A percentile compares a stretch with the other conserved stretches of the same genome.
phyloP scores from a whole-genome alignment of 208 protist species.

The Wallacemonas sp. region DNA sequence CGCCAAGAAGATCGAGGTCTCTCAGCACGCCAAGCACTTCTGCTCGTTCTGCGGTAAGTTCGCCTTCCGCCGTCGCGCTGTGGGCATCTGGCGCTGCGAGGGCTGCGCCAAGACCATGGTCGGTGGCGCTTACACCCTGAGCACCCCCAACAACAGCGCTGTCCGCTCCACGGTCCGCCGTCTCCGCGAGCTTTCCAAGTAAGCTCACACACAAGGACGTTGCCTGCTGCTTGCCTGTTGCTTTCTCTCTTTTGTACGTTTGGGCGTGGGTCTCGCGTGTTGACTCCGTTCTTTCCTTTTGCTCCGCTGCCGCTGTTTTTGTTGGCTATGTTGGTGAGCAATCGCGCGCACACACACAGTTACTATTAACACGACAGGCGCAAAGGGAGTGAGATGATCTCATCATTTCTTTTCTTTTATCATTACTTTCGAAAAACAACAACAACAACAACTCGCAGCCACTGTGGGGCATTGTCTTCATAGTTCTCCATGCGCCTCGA shows the following conservation, averaged over 20 bases:
- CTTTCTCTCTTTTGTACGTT: conserved; percentile 17
- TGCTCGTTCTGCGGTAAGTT: conserved; percentile 99
- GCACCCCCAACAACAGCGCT: conserved; percentile 95
- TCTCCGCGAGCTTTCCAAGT: conserved; percentile 95
- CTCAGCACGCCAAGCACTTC: conserved; percentile 98
- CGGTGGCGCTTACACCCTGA: conserved; percentile 98
- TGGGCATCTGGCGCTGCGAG: conserved; percentile 99
- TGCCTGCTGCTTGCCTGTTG: conserved; percentile 7
- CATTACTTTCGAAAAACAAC: conserved; percentile 17
- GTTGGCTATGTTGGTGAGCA: no score
- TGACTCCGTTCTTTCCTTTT: no score
- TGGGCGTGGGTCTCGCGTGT: not conserved
- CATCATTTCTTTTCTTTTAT: conserved; percentile 18
- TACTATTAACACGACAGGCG: not conserved
- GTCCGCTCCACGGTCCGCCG: conserved; percentile 98
- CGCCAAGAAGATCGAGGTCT: conserved; percentile 99
- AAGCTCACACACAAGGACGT: conserved; percentile 4
- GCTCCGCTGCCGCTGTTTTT: no score
- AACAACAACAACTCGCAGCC: not conserved
- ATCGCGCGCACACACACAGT: no score
- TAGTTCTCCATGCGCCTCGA: no score
- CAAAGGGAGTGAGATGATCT: conserved; percentile 1
- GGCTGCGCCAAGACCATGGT: conserved; percentile 97
- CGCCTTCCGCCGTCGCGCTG: conserved; percentile 95
- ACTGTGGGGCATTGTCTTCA: no score